Conservation (phyloP, 2,329 filamentous ascomycete genomes). For the Pseudopithomyces maydicus region DNA sequence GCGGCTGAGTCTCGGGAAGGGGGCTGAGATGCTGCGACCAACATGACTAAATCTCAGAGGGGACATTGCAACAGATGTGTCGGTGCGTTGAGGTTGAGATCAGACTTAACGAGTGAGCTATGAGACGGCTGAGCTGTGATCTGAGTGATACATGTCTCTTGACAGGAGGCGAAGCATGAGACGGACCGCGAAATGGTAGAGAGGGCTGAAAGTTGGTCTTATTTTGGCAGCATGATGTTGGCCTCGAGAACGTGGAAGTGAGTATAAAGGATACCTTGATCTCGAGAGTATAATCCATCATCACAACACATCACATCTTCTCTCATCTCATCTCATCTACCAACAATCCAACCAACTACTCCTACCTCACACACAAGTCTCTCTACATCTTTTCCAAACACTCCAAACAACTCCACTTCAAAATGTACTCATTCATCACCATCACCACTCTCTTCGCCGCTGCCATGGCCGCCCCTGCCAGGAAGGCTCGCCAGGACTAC, state of each 20-base stretch:
- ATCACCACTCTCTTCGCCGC: conserved; percentile 17
- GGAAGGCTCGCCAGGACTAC: conserved; percentile 1
- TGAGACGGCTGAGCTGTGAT: neutral
- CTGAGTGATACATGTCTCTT: neutral
- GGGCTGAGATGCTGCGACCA: neutral
- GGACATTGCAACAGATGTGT: neutral
- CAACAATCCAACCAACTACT: neutral
- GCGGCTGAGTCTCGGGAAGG: neutral
- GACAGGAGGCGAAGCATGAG: neutral
- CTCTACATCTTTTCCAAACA: neutral
- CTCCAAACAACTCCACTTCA: conserved; percentile 11
- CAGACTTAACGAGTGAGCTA: neutral
- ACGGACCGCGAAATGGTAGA: neutral
- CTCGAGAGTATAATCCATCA: neutral
- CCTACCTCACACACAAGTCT: neutral
- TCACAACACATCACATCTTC: conserved; percentile 1
- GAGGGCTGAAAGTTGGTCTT: neutral
- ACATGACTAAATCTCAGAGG: neutral
- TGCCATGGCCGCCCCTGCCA: conserved; percentile 13
- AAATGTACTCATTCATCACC: conserved; percentile 24
- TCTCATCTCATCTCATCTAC: neutral
- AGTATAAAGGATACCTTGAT: neutral
- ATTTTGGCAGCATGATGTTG: neutral
- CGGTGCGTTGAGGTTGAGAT: neutral
- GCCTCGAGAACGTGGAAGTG: neutral